Evolutionary conservation across 164 flowering plant species (phyloP).

Genomic region (Macadamia integrifolia): DNA sequence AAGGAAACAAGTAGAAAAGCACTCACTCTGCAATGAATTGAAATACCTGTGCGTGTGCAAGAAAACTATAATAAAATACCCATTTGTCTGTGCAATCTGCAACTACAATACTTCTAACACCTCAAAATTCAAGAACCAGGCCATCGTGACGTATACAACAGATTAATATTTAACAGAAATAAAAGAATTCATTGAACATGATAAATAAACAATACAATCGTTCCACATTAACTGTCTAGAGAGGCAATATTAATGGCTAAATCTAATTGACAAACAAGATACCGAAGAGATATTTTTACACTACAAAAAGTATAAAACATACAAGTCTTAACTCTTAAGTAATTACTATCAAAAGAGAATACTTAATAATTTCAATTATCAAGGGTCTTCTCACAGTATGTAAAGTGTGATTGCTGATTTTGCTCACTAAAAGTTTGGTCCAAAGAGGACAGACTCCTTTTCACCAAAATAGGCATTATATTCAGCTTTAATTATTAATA

Average conservation of each 20-base stretch:
- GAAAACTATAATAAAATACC: conserved; percentile 4
- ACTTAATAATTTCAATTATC: too few species aligned
- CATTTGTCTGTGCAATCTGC: not conserved
- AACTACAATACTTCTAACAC: not conserved
- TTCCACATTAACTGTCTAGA: not conserved
- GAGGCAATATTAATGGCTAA: not conserved
- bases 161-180: not conserved
- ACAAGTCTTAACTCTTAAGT: not conserved
- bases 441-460: not conserved
- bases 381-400: too few species aligned
- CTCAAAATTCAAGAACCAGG: not conserved
- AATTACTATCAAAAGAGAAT: not conserved
- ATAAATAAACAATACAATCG: not conserved
- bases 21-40: conserved; percentile 97
- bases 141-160: not conserved
- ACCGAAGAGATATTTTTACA: not conserved
- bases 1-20: conserved; percentile 73
- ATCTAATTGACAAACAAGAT: not conserved
- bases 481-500: not conserved
- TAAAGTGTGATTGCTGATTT: too few species aligned
- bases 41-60: conserved; percentile 58
- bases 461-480: too few species aligned
- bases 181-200: not conserved
- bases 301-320: not conserved
- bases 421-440: not conserved